These are phyloP conservation scores for Candida coquimbonensis DNA, from an alignment of 805 yeast genomes.

Conservation along the genomic window DNA sequence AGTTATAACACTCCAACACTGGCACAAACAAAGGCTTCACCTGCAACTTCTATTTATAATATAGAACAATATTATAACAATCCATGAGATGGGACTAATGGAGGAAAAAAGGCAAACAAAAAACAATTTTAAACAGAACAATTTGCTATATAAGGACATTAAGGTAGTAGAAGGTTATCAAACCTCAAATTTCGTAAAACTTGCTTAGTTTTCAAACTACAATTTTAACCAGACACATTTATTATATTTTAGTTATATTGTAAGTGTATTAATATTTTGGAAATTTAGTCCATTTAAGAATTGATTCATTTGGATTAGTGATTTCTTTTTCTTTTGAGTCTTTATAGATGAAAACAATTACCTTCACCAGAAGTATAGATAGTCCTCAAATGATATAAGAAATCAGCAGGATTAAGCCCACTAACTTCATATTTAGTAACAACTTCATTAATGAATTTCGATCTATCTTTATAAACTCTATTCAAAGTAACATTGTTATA, in stretches of 20 bases:
- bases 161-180: background rate
- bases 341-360: slow-evolving; percentile 26
- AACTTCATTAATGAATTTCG: slow-evolving; percentile 5
- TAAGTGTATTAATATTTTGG: background rate
- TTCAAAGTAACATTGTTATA: background rate
- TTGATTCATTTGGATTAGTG: slow-evolving; percentile 37
- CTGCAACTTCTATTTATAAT: background rate
- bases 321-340: slow-evolving; percentile 31
- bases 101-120: no score
- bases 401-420: no score
- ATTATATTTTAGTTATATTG: background rate
- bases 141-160: slow-evolving; percentile 4
- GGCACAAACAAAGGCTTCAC: background rate
- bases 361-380: no score
- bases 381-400: no score
- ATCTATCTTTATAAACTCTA: no score
- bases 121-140: no score
- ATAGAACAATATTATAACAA: slow-evolving; percentile 1
- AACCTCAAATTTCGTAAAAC: background rate
- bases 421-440: slow-evolving; percentile 25
- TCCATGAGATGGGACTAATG: background rate
- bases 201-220: background rate
- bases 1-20: background rate
- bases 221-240: no score
- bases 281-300: slow-evolving; percentile 38